Base-by-base conservation (phyloP, 106 monocot genomes). In the Dendrobium nobile region DNA sequence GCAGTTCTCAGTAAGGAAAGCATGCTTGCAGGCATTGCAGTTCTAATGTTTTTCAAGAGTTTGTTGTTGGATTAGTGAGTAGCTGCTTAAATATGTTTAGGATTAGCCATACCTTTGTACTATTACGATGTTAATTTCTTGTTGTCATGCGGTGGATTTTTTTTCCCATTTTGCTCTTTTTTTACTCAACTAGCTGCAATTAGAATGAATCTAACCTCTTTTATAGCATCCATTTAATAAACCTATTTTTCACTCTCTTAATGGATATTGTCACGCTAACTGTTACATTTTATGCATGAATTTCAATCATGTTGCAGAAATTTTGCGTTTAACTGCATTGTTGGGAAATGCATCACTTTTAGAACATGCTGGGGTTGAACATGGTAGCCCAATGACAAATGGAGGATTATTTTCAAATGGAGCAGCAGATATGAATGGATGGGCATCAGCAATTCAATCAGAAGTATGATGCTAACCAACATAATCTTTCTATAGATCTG, bases 391-490 rank as follows among this genome's bases (percentile, higher is more conserved):
- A 17, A 77, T 94, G 83, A 89, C 58, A 75, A 86, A 81, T 72
- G 86, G 94, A 80, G 91, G 94, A 88, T 85, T 89, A 77, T 94
- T 94, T 89, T 77, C 93, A 58, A 88, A 91, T 88, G 89, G 84
- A 89, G 86, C 87, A 80, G 79, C 87, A 68, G 84, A 89, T 88
- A 85, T 89, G 78, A 85, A 88, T 80, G 91, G 83, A 84, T 89
- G 91, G 82, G 89, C 91, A 89, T 81, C 91, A 76, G 83, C 91
- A 86, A 89, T 91, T 82, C 90, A 87, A 85, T 80, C 91, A 87
- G 94, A 94, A 89, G 94, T 94, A 94, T 43, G 94, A 85, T 89
- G 84, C 88, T 94, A 85, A 87, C 91, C 83, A 88, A 91, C 93
- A 89, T 85, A 84, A 90, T 87, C 87, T 47, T 47, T 85, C 51